Evolutionary conservation across 75 land plant genomes (phyloP).

Genomic region (Adiantum capillusveneris): DNA sequence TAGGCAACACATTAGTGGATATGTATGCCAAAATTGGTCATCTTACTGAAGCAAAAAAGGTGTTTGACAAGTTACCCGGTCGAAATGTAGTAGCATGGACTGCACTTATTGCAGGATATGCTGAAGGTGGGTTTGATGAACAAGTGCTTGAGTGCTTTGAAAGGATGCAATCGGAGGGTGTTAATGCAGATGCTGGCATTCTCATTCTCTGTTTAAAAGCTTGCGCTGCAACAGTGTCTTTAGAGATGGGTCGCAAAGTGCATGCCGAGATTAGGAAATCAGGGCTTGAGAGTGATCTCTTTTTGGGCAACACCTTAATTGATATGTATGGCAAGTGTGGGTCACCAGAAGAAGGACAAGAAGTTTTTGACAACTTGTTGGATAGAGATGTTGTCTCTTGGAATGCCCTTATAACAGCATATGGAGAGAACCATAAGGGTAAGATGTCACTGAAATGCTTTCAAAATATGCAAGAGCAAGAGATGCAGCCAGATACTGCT

Average conservation of each 20-base stretch:
- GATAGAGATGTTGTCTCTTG: slow-evolving; percentile 37
- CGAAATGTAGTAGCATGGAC: slow-evolving; percentile 13
- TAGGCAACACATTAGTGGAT: slow-evolving; percentile 18
- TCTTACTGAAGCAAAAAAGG: slow-evolving; percentile 4
- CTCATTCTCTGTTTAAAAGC: slow-evolving; percentile 13
- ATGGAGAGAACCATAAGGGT: slow-evolving; percentile 21
- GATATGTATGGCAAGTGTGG: slow-evolving; percentile 69
- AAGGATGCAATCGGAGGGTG: slow-evolving; percentile 3
- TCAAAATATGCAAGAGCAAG: neutral
- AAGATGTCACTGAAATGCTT: slow-evolving; percentile 3
- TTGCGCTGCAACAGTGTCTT: slow-evolving; percentile 23
- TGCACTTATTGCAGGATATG: slow-evolving; percentile 22
- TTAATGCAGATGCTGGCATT: slow-evolving; percentile 11
- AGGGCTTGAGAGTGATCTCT: slow-evolving; percentile 20
- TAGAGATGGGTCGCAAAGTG: slow-evolving; percentile 14
- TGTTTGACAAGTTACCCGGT: slow-evolving; percentile 6
- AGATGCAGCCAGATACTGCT: slow-evolving; percentile 9
- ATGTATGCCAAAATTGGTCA: slow-evolving; percentile 16
- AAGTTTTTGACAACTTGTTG: slow-evolving; percentile 30
- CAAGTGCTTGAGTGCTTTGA: slow-evolving; percentile 5
- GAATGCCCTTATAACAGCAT: slow-evolving; percentile 48
- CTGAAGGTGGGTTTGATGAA: neutral
- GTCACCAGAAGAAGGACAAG: slow-evolving; percentile 25
- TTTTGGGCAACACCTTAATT: slow-evolving; percentile 29
- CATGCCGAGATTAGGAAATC: slow-evolving; percentile 26